Evolutionary conservation across 768 basidiomycete genomes (phyloP).

Genomic region (Xerocomus potaroensis): DNA sequence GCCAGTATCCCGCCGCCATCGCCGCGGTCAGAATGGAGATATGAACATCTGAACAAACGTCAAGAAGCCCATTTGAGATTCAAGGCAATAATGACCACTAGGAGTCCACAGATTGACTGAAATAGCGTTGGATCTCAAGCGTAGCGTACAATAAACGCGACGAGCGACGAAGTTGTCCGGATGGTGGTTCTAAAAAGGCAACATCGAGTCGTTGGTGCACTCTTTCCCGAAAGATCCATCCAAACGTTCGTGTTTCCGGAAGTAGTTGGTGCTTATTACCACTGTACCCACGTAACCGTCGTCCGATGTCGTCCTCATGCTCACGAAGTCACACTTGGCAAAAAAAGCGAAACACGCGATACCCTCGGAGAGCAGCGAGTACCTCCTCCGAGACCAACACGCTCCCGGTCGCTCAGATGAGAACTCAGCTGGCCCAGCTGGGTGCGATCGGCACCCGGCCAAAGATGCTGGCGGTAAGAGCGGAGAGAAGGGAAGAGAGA

Average conservation of each 20-base stretch:
- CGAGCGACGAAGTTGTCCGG: too few species aligned
- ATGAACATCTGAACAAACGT: constrained; percentile 3
- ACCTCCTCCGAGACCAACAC: too few species aligned
- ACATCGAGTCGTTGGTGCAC: not conserved
- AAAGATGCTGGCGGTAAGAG: constrained; percentile 9
- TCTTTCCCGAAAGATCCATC: not conserved
- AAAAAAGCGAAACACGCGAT: constrained; percentile 4
- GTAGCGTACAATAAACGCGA: not conserved
- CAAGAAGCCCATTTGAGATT: constrained; percentile 4
- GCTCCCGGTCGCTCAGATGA: not conserved
- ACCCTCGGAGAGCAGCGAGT: not conserved
- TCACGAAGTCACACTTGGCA: not conserved
- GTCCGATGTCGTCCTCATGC: constrained; percentile 4
- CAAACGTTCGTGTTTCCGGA: constrained; percentile 1
- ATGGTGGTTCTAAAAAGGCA: constrained; percentile 15
- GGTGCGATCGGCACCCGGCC: constrained; percentile 3
- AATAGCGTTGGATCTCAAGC: constrained; percentile 14
- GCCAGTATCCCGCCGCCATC: constrained; percentile 21
- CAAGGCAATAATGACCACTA: not conserved
- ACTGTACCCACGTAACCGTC: constrained; percentile 14
- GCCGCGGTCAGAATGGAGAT: constrained; percentile 24
- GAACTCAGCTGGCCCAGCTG: not conserved
- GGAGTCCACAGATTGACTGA: constrained; percentile 13
- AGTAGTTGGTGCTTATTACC: not conserved
- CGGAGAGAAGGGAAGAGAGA: constrained; percentile 5